Evolutionary conservation across 1,284 basidiomycete species (phyloP).

Genomic region (Pseudozyma hubeiensis): DNA sequence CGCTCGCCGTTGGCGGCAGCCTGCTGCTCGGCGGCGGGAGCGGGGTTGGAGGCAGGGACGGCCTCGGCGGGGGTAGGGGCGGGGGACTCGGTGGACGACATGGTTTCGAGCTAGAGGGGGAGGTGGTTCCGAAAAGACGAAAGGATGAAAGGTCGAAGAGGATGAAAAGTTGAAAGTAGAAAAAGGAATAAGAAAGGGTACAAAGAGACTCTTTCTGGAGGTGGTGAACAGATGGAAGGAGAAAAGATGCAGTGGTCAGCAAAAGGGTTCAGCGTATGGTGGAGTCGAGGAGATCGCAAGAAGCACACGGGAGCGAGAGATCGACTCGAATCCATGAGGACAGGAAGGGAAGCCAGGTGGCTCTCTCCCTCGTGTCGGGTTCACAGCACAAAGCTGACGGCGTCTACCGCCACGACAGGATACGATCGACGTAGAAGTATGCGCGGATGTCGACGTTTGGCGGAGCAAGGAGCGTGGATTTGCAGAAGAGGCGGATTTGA

Average conservation of each 20-base stretch:
- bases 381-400: too few relatives aligned
- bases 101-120: constrained; percentile 18
- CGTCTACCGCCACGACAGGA: too few relatives aligned
- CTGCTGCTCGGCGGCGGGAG: constrained; percentile 59
- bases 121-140: constrained; percentile 13
- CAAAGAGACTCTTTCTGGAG: constrained; percentile 33
- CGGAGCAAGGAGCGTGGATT: too few relatives aligned
- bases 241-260: background rate
- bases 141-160: constrained; percentile 1
- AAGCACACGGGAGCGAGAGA: too few relatives aligned
- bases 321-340: too few relatives aligned
- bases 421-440: too few relatives aligned
- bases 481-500: too few relatives aligned
- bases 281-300: too few relatives aligned
- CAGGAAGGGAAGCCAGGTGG: too few relatives aligned
- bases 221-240: background rate
- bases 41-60: constrained; percentile 37
- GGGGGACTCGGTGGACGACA: constrained; percentile 60
- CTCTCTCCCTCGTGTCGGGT: too few relatives aligned
- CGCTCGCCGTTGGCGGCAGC: constrained; percentile 54
- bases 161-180: constrained; percentile 1
- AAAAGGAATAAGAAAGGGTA: constrained; percentile 31
- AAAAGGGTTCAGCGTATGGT: background rate
- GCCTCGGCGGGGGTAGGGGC: constrained; percentile 50
- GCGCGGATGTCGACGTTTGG: too few relatives aligned